Percentiles rank a stretch among this genome's conserved stretches.
These are phyloP conservation scores for Cryptococcus sp. DNA, from an alignment of 1,284 basidiomycete species.

Conservation along the genomic window DNA sequence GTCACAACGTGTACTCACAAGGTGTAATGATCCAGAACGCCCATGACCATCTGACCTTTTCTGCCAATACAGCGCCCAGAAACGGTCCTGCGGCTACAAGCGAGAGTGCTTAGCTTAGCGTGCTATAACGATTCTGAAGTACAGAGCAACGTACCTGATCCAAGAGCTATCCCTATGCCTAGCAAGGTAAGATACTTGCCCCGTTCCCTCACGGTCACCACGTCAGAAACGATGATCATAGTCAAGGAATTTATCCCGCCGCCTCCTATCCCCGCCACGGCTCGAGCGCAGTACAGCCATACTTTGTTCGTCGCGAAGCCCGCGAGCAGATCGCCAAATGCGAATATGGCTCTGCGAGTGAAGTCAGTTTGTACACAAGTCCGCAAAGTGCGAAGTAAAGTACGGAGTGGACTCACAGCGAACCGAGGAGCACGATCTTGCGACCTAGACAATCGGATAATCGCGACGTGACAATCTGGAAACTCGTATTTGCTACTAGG, in stretches of 20 bases:
- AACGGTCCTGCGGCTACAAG: slow-evolving; percentile 28
- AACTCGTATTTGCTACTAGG: slow-evolving; percentile 39
- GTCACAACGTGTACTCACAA: slow-evolving; percentile 10
- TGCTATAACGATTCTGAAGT: background rate
- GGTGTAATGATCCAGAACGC: slow-evolving; percentile 39
- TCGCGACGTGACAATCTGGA: slow-evolving; percentile 33
- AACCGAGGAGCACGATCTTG: slow-evolving; percentile 26
- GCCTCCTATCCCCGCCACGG: slow-evolving; percentile 53
- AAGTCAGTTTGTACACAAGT: background rate
- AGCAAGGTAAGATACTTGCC: slow-evolving; percentile 50
- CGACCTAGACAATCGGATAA: slow-evolving; percentile 40
- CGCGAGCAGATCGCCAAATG: slow-evolving; percentile 34
- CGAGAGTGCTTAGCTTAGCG: background rate
- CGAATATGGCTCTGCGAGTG: slow-evolving; percentile 21
- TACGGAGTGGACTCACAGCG: slow-evolving; percentile 11
- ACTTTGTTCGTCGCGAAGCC: slow-evolving; percentile 36
- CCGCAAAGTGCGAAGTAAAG: background rate
- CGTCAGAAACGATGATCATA: slow-evolving; percentile 52
- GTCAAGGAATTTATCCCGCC: slow-evolving; percentile 52
- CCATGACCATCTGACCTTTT: slow-evolving; percentile 35
- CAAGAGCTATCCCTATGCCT: slow-evolving; percentile 35
- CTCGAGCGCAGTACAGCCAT: slow-evolving; percentile 44
- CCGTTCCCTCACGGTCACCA: slow-evolving; percentile 50
- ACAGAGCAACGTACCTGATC: slow-evolving; percentile 17
- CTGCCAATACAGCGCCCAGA: slow-evolving; percentile 31